phyloP scores from a whole-genome alignment of 306 rosid species.

The Betula pendula region DNA sequence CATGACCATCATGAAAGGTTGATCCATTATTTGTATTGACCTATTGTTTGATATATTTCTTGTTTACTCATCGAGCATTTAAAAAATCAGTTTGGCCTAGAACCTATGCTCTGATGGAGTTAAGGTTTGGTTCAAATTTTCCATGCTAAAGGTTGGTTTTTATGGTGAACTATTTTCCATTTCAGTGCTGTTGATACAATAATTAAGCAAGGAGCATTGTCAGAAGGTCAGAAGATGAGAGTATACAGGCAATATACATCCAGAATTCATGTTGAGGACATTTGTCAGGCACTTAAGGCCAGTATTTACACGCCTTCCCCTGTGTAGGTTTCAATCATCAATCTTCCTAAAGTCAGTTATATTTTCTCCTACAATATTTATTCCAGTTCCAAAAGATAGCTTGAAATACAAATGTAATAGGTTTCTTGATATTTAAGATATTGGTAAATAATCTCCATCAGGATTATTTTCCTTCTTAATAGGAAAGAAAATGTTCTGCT shows the following conservation, averaged over 20 bases:
- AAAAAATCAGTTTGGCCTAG: not conserved
- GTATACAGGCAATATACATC: conserved; percentile 58
- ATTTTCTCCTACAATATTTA: not conserved
- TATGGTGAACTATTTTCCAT: conserved; percentile 21
- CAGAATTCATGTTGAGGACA: conserved; percentile 80
- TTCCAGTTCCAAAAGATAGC: not conserved
- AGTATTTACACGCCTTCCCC: conserved; percentile 39
- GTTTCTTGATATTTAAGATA: not conserved
- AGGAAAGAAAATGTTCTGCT: not conserved
- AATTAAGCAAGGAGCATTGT: conserved; percentile 55
- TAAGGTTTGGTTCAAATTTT: conserved; percentile 4
- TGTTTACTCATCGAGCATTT: not conserved
- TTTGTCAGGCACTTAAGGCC: conserved; percentile 78
- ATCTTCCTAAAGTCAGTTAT: not conserved
- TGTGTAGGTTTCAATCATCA: conserved; percentile 37
- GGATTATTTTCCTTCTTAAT: not conserved
- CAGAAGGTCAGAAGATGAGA: conserved; percentile 67
- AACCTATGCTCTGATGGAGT: not conserved
- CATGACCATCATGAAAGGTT: not conserved
- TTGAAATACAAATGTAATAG: not conserved
- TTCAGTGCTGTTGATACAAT: conserved; percentile 76
- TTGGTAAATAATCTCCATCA: not conserved
- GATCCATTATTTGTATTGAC: not conserved
- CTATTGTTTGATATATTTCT: not conserved
- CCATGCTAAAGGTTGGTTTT: not conserved